Evolutionary conservation across 176 grass and related monocot species (phyloP), one percentile per base, ranked within the genome.

Genomic region (Eragrostis nindensis): DNA sequence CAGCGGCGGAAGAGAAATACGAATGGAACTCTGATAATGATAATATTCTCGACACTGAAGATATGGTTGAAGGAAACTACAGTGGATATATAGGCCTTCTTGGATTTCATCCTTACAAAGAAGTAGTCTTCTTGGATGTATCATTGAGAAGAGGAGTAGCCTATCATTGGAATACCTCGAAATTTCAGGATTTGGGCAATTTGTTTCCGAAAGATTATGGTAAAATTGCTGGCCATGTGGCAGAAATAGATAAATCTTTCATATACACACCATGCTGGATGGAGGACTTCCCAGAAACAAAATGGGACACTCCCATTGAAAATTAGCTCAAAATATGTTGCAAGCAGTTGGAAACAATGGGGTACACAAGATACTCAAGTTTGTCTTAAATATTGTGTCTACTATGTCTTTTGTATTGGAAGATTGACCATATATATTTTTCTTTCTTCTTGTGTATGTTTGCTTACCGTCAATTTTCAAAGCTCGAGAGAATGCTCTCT

Each of bases 251-350:
- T 3, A 15, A 1, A 7, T 74, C 30, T 14, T 74, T 57, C 29
- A 13, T 12, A 41, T 75, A 41, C 14, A 59, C 73, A 42, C 73
- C 73, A 16, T 75, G 53, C 21, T 75, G 73, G 73, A 43, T 75
- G 21, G 53, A 74, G 0, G 71, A 40, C 21, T 56, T 56, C 71
- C 30, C 6, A 40, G 36, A 18, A 71, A 73, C 12, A 21, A 13
- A n/a, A 24, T 40, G 21, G 8, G 44, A 69, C 5, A 4, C 1
- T 36, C 32, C 2, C 4, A 36, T 2, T 36, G 32, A 36, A 36
- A 4, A 36, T 36, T 36, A 36, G n/a, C n/a, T n/a, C n/a, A n/a
- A n/a, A n/a, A n/a, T n/a, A n/a, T n/a, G n/a, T n/a, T n/a, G n/a
- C n/a, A n/a, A n/a, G n/a, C n/a, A n/a, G n/a, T n/a, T n/a, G n/a